phyloP scores from a whole-genome alignment of 805 yeast species.

The Pichia deserticola region DNA sequence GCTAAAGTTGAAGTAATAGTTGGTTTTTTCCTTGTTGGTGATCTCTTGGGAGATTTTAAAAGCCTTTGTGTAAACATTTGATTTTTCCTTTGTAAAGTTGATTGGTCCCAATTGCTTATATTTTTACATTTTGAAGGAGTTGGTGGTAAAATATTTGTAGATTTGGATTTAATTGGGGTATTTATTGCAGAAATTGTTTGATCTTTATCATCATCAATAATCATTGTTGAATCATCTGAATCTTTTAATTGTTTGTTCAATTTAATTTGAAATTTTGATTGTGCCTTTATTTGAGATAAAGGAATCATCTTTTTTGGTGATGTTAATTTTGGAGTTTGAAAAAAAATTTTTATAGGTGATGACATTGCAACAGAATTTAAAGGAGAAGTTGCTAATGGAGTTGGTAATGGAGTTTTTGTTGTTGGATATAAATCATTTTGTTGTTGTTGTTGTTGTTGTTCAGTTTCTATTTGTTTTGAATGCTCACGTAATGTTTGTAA shows the following conservation, averaged over 20 bases:
- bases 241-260: neutral
- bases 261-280: constrained; percentile 1
- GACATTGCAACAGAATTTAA: constrained; percentile 7
- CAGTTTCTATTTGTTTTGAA: neutral
- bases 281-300: neutral
- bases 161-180: constrained; percentile 25
- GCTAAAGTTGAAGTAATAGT: constrained; percentile 67
- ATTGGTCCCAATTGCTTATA: constrained; percentile 28
- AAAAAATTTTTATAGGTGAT: constrained; percentile 28
- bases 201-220: constrained; percentile 8
- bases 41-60: constrained; percentile 32
- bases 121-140: constrained; percentile 26
- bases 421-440: neutral
- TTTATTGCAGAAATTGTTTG: constrained; percentile 11
- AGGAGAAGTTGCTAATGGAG: constrained; percentile 10
- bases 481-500: neutral
- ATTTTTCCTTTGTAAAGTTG: constrained; percentile 26
- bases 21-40: constrained; percentile 39
- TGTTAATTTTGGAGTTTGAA: constrained; percentile 14
- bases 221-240: constrained; percentile 1
- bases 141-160: constrained; percentile 14
- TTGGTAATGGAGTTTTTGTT: constrained; percentile 3
- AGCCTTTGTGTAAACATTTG: constrained; percentile 22
- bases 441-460: neutral
- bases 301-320: constrained; percentile 18